phyloP scores from a whole-genome alignment of 2,329 filamentous ascomycete genomes.

The Laburnicola sp. region DNA sequence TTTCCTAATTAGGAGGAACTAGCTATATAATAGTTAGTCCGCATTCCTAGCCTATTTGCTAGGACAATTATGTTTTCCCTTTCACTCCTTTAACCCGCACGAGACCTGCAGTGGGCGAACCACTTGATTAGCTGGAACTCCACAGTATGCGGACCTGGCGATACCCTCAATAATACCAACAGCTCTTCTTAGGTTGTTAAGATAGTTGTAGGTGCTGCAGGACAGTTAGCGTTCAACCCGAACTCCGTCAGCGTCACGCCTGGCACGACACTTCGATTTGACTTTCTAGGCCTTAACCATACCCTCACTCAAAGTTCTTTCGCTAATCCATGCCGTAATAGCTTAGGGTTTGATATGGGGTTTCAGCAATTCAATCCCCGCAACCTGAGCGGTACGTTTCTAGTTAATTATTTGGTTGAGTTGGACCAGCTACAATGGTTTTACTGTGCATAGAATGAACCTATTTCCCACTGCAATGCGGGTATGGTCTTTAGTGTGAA shows the following conservation, averaged over 20 bases:
- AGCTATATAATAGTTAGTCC: not conserved
- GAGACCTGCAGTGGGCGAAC: not conserved
- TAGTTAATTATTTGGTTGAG: constrained; percentile 8
- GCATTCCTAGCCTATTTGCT: not conserved
- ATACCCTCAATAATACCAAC: not conserved
- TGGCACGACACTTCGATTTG: constrained; percentile 11
- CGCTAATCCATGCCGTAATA: constrained; percentile 4
- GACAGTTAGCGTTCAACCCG: constrained; percentile 11
- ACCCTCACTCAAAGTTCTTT: constrained; percentile 10
- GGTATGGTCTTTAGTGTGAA: constrained; percentile 15
- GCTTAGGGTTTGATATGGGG: constrained; percentile 3
- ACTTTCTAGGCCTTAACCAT: constrained; percentile 12
- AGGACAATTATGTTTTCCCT: not conserved
- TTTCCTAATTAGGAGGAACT: not conserved
- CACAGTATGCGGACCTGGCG: not conserved
- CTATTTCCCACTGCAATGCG: constrained; percentile 9
- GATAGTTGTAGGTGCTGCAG: constrained; percentile 10
- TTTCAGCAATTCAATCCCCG: constrained; percentile 9
- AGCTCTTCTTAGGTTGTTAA: constrained; percentile 5
- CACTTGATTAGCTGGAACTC: not conserved
- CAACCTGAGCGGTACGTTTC: constrained; percentile 10
- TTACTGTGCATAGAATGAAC: constrained; percentile 9
- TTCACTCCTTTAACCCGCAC: not conserved
- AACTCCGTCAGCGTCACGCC: constrained; percentile 1
- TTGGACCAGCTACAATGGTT: constrained; percentile 11